These are phyloP conservation scores for Penicillium glabrum DNA, from an alignment of 2,329 filamentous ascomycete species.

Conservation along the genomic window DNA sequence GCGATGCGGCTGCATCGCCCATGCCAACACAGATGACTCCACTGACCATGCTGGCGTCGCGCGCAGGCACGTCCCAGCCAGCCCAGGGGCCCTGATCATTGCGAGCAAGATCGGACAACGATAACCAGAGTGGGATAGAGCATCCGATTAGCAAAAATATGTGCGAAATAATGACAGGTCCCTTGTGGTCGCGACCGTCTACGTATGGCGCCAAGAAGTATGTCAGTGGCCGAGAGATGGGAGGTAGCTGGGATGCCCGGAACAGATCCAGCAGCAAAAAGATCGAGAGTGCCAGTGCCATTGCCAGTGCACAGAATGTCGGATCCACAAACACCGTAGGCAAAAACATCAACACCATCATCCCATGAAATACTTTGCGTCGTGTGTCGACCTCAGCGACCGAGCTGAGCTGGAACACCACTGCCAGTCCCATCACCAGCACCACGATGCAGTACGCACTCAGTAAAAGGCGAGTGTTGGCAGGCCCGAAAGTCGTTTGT, in stretches of 20 bases:
- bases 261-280: constrained; percentile 89
- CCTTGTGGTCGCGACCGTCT: constrained; percentile 87
- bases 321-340: constrained; percentile 86
- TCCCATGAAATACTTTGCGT: constrained; percentile 96
- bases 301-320: constrained; percentile 73
- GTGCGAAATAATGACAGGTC: constrained; percentile 92
- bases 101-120: constrained; percentile 68
- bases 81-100: constrained; percentile 55
- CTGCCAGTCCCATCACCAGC: constrained; percentile 67
- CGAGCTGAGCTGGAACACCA: constrained; percentile 72
- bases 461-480: constrained; percentile 78
- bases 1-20: constrained; percentile 87
- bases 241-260: constrained; percentile 86
- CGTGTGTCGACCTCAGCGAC: constrained; percentile 91
- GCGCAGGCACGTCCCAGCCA: constrained; percentile 72
- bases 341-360: constrained; percentile 95
- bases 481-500: constrained; percentile 65
- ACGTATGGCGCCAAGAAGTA: constrained; percentile 90
- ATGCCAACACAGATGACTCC: constrained; percentile 94
- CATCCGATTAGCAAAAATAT: constrained; percentile 95
- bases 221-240: constrained; percentile 81
- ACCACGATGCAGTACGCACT: constrained; percentile 71
- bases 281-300: constrained; percentile 75
- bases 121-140: constrained; percentile 90
- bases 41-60: constrained; percentile 86